These are phyloP conservation scores for Pseudopyricularia cyperi DNA, from an alignment of 2,329 filamentous ascomycete species.

Conservation along the genomic window DNA sequence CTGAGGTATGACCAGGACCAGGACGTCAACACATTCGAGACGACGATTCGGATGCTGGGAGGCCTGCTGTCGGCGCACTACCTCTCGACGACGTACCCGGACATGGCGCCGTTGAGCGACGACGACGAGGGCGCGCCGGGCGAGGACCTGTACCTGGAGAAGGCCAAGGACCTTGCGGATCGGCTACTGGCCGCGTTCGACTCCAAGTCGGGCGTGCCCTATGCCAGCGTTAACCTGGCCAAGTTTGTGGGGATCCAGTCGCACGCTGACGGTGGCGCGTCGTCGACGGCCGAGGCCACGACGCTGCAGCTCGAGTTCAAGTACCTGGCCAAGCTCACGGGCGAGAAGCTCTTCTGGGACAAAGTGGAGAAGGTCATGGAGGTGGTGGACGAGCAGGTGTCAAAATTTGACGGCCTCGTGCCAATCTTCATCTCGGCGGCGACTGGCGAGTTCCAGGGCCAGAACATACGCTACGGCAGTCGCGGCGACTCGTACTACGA, in stretches of 20 bases:
- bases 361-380: conserved; percentile 85
- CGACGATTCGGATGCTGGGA: conserved; percentile 93
- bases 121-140: conserved; percentile 61
- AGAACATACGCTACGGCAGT: conserved; percentile 84
- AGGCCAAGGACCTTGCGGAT: conserved; percentile 85
- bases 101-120: conserved; percentile 61
- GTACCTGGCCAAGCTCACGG: conserved; percentile 87
- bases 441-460: conserved; percentile 64
- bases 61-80: conserved; percentile 90
- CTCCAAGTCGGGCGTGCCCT: conserved; percentile 74
- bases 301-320: conserved; percentile 94
- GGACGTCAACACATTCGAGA: conserved; percentile 96
- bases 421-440: conserved; percentile 83
- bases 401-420: conserved; percentile 70
- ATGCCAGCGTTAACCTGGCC: conserved; percentile 78
- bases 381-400: conserved; percentile 68
- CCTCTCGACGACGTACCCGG: conserved; percentile 69
- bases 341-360: conserved; percentile 87
- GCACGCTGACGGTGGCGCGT: conserved; percentile 74
- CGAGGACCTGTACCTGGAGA: conserved; percentile 91
- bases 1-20: conserved; percentile 84
- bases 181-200: conserved; percentile 80
- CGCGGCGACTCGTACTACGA: conserved; percentile 97
- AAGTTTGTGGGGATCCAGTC: conserved; percentile 65
- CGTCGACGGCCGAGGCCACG: conserved; percentile 87